Evolutionary conservation across 2,329 filamentous ascomycete species (phyloP).

Genomic region (Aureobasidium zeae): DNA sequence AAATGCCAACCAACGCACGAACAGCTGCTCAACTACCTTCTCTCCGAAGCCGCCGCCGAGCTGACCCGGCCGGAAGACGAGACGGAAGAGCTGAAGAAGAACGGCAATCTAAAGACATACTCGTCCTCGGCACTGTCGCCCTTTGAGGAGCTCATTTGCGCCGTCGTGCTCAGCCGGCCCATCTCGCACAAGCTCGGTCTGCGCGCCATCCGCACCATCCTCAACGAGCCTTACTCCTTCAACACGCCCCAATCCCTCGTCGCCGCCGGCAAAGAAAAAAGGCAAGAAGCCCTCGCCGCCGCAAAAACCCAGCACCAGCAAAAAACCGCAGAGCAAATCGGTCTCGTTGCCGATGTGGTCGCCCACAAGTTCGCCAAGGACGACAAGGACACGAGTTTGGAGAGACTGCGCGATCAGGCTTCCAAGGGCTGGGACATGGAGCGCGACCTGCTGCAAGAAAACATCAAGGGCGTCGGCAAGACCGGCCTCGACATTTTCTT

Average conservation of each 20-base stretch:
- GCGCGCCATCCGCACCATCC: slow-evolving; percentile 35
- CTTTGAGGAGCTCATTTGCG: slow-evolving; percentile 38
- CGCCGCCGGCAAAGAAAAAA: slow-evolving; percentile 31
- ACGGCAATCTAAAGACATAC: slow-evolving; percentile 27
- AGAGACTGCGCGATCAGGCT: slow-evolving; percentile 27
- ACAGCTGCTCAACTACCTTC: slow-evolving; percentile 29
- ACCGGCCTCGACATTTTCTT: slow-evolving; percentile 37
- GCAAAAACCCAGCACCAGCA: slow-evolving; percentile 39
- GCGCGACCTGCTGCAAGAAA: slow-evolving; percentile 26
- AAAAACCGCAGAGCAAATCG: slow-evolving; percentile 37
- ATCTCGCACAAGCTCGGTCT: slow-evolving; percentile 38
- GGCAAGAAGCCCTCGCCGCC: slow-evolving; percentile 33
- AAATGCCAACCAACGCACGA: slow-evolving; percentile 21
- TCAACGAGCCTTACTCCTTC: slow-evolving; percentile 37
- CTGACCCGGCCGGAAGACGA: slow-evolving; percentile 30
- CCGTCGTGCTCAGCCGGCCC: slow-evolving; percentile 36
- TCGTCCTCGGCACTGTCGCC: slow-evolving; percentile 28
- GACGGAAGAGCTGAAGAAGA: slow-evolving; percentile 22
- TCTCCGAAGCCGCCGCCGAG: slow-evolving; percentile 25
- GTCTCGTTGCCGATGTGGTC: slow-evolving; percentile 27
- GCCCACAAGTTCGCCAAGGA: slow-evolving; percentile 26
- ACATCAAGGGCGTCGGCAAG: slow-evolving; percentile 35
- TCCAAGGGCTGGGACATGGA: slow-evolving; percentile 24
- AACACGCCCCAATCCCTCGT: slow-evolving; percentile 27
- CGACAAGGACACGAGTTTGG: slow-evolving; percentile 27